These are phyloP conservation scores for Cercospora sp. DNA, from an alignment of 2,329 filamentous ascomycete genomes.

Conservation along the genomic window DNA sequence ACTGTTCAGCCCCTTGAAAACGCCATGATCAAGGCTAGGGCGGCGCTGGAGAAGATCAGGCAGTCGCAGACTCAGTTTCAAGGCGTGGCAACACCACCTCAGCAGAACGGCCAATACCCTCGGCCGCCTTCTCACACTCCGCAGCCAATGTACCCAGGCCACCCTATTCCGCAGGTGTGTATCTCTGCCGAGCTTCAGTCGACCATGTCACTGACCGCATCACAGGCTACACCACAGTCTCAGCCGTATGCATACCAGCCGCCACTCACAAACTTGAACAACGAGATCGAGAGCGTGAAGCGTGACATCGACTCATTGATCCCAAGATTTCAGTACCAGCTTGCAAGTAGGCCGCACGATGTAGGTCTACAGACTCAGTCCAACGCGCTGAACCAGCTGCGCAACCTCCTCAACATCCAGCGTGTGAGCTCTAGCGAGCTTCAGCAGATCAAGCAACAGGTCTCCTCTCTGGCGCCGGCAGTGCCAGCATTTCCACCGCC, in stretches of 20 bases:
- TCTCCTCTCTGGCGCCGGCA: constrained; percentile 71
- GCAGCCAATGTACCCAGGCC: constrained; percentile 37
- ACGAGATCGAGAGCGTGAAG: constrained; percentile 65
- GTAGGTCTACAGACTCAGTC: constrained; percentile 73
- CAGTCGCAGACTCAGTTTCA: constrained; percentile 60
- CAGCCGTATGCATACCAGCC: constrained; percentile 23
- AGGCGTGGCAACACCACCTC: constrained; percentile 73
- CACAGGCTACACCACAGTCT: constrained; percentile 30
- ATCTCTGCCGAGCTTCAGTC: not conserved
- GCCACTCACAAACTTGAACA: constrained; percentile 17
- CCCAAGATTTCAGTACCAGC: constrained; percentile 68
- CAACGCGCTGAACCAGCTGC: constrained; percentile 81
- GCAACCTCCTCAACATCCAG: constrained; percentile 74
- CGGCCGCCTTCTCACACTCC: constrained; percentile 37
- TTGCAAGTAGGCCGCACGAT: constrained; percentile 75
- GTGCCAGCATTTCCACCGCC: constrained; percentile 39
- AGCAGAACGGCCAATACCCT: constrained; percentile 46
- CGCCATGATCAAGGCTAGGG: constrained; percentile 80
- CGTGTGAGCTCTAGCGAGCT: constrained; percentile 78
- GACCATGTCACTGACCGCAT: constrained; percentile 12
- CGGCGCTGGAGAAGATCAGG: constrained; percentile 61
- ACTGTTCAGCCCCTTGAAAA: constrained; percentile 90
- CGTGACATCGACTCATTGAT: constrained; percentile 81
- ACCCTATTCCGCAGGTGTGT: constrained; percentile 42
- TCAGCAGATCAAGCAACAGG: constrained; percentile 79